Conservation (phyloP, 805 yeast species). For the Lipomyces spencermartinsiae region DNA sequence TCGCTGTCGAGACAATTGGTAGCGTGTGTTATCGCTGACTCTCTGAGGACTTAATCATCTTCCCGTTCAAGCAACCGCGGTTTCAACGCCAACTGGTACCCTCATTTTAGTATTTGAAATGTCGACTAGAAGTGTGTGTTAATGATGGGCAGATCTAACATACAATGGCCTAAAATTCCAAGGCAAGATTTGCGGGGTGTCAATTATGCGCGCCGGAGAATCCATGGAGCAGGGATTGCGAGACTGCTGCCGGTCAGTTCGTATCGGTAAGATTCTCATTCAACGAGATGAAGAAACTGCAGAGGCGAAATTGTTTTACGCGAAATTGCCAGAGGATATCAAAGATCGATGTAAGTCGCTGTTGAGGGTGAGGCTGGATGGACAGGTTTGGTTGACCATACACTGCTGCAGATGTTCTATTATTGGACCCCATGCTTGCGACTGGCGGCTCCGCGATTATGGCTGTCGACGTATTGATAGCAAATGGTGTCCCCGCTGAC, state of each 20-base stretch:
- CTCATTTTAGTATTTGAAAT: background rate
- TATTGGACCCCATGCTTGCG: conserved; percentile 97
- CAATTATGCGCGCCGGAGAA: conserved; percentile 98
- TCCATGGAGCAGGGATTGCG: conserved; percentile 98
- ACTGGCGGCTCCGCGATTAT: conserved; percentile 98
- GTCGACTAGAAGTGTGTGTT: background rate
- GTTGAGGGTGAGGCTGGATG: background rate
- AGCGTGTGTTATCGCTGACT: background rate
- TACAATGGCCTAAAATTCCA: conserved; percentile 80
- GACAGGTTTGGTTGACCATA: background rate
- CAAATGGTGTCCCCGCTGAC: conserved; percentile 86
- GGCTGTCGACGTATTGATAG: conserved; percentile 90
- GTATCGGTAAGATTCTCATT: conserved; percentile 94
- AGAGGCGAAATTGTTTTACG: conserved; percentile 86
- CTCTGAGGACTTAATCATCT: conserved; percentile 73
- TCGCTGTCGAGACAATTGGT: background rate
- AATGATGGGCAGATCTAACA: conserved; percentile 58
- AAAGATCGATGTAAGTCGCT: conserved; percentile 61
- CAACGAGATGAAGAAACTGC: conserved; percentile 99
- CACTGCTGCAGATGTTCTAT: conserved; percentile 60
- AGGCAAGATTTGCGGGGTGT: conserved; percentile 97
- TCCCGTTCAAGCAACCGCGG: conserved; percentile 75
- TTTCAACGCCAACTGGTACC: conserved; percentile 79
- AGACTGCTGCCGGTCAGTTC: conserved; percentile 94
- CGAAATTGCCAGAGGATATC: conserved; percentile 92